Evolutionary conservation across 148 eudicot genomes (phyloP), one percentile per base, ranked within the genome.

Genomic region (Camellia japonica): DNA sequence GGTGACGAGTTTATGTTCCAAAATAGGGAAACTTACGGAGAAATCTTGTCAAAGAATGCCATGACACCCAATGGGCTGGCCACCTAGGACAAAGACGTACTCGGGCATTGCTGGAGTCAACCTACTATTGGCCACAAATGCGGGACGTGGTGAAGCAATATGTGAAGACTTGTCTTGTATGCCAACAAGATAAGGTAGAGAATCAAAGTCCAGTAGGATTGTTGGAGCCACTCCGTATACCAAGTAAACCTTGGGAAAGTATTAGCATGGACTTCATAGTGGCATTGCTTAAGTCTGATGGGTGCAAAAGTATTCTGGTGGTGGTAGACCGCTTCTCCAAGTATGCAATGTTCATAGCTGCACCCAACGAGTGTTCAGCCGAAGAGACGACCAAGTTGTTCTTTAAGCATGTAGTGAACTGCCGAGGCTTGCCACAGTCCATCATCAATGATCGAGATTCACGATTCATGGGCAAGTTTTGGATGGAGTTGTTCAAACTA

Each of bases 181-280:
- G 72, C 68, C 71, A 77, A 38, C 67, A 75, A 16, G 52, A 75
- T 66, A 75, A 60, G 6, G 18, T 14, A 12, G 51, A 75, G 8
- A 12, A 75, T 5, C 18, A 18, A 4, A 14, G 9, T 2, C 73
- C 41, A 0, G 42, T 41, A 52, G 81, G 74, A 54, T 56, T 78
- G 2, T 71, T 68, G 1, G 66, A 78, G 55, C 74, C 75, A 3
- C 16, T 78, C 0, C 73, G 63, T 14, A 56, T 41, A 15, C 80
- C 63, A 0, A 64, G 52, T 9, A 3, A 55, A 2, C 66, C 75
- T 4, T 78, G 52, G 55, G 64, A 69, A 10, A 54, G 55, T 4
- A 55, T 78, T 3, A 23, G 75, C 15, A 68, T 78, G 81, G 74
- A 68, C 12, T 78, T 68, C 67, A 78, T 78, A 7, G 12, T 13